These are phyloP conservation scores for Apiospora rasikravindrae DNA, from an alignment of 2,329 filamentous ascomycete genomes.

Conservation along the genomic window DNA sequence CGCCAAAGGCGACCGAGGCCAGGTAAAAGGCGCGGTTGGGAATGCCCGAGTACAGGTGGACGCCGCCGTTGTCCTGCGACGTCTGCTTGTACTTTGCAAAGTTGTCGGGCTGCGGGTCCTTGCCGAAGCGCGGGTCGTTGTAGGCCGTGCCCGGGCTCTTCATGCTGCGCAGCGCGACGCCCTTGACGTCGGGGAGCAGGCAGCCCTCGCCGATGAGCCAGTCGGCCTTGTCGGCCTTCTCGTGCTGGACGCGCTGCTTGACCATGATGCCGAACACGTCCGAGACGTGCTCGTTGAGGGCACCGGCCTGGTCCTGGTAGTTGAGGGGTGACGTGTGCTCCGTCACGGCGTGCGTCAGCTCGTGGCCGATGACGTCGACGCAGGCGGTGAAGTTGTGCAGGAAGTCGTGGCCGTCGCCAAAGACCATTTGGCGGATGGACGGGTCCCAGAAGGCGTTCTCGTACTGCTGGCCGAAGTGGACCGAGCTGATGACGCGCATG, in stretches of 20 bases:
- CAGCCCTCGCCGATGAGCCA: slow-evolving; percentile 62
- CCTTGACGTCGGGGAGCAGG: slow-evolving; percentile 56
- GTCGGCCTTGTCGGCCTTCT: slow-evolving; percentile 52
- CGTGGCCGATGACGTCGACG: slow-evolving; percentile 61
- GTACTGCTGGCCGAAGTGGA: slow-evolving; percentile 56
- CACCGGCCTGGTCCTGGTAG: slow-evolving; percentile 58
- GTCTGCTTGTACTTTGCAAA: slow-evolving; percentile 49
- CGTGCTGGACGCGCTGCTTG: slow-evolving; percentile 56
- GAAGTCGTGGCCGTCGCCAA: slow-evolving; percentile 59
- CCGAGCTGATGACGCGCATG: slow-evolving; percentile 54
- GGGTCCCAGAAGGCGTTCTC: slow-evolving; percentile 62
- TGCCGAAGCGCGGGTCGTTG: slow-evolving; percentile 57
- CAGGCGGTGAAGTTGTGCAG: slow-evolving; percentile 57
- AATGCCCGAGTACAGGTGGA: slow-evolving; percentile 62
- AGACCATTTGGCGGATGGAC: slow-evolving; percentile 56
- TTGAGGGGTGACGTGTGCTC: slow-evolving; percentile 55
- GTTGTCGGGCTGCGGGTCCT: slow-evolving; percentile 57
- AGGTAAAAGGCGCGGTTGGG: slow-evolving; percentile 64
- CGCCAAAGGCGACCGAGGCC: slow-evolving; percentile 52
- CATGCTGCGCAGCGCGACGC: slow-evolving; percentile 58
- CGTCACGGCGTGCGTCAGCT: slow-evolving; percentile 61
- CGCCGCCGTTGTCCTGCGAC: slow-evolving; percentile 55
- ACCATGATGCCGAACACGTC: slow-evolving; percentile 64
- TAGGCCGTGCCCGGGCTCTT: slow-evolving; percentile 59
- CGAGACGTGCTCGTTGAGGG: slow-evolving; percentile 61